A percentile compares a stretch with the other conserved stretches of the same genome.
Conservation (phyloP, 768 basidiomycete species). For the Amanita polypyramis region DNA sequence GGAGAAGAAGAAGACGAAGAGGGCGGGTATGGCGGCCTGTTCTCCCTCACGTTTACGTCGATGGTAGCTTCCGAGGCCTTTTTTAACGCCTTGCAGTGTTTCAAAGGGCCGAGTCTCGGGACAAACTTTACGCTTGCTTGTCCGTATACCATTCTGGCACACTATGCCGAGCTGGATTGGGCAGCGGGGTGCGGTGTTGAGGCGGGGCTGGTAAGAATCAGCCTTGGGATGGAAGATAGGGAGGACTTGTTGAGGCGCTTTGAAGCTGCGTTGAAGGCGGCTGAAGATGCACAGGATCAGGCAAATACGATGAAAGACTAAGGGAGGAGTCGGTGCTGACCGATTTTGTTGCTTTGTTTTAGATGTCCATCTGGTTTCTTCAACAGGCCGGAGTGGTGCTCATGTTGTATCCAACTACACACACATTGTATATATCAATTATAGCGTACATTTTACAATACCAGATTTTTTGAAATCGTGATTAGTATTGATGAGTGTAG, state of each 20-base stretch:
- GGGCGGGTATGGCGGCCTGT: conserved; percentile 77
- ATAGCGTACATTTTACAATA: no score
- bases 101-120: conserved; percentile 87
- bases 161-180: conserved; percentile 87
- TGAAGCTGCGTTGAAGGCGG: conserved; percentile 56
- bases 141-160: conserved; percentile 88
- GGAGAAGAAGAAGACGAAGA: conserved; percentile 14
- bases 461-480: no score
- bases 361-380: neutral
- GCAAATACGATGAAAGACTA: neutral
- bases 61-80: conserved; percentile 61
- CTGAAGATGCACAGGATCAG: conserved; percentile 32
- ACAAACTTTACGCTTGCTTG: conserved; percentile 95
- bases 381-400: neutral
- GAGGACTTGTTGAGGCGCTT: conserved; percentile 49
- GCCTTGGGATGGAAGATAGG: conserved; percentile 81
- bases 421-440: no score
- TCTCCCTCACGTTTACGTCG: conserved; percentile 78
- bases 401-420: conserved; percentile 2
- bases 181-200: conserved; percentile 84
- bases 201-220: conserved; percentile 72
- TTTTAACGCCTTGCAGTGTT: conserved; percentile 73
- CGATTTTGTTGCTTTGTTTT: neutral
- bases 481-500: no score
- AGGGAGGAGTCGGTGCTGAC: neutral